Evolutionary conservation across 768 basidiomycete genomes (phyloP).

Genomic region (Lanmaoa rubissima): DNA sequence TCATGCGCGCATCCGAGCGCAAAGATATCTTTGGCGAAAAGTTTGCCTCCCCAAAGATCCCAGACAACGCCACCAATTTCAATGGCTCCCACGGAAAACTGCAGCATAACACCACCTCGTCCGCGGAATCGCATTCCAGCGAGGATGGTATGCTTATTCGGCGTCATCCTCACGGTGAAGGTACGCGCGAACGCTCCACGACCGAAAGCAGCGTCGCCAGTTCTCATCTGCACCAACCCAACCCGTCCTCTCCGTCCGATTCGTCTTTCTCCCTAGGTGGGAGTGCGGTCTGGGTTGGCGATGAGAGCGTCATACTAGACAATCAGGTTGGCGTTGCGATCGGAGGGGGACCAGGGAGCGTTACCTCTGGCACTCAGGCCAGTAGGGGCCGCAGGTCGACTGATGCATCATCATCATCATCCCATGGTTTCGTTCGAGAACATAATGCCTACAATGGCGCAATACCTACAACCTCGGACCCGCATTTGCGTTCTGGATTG

Average conservation of each 20-base stretch:
- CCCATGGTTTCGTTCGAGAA: constrained; percentile 48
- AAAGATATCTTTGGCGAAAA: constrained; percentile 92
- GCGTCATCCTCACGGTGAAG: constrained; percentile 25
- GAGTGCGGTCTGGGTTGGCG: constrained; percentile 82
- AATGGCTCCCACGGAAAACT: constrained; percentile 28
- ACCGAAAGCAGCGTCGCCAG: constrained; percentile 39
- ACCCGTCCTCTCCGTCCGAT: constrained; percentile 61
- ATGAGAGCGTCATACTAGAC: constrained; percentile 60
- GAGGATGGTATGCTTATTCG: constrained; percentile 63
- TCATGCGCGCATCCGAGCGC: constrained; percentile 84
- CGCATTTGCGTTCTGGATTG: constrained; percentile 45
- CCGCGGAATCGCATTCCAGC: constrained; percentile 62
- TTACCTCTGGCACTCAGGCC: constrained; percentile 43
- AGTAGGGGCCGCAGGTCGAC: constrained; percentile 61
- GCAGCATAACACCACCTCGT: constrained; percentile 48
- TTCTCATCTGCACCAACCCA: constrained; percentile 29
- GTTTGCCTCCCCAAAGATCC: constrained; percentile 42
- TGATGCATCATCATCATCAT: constrained; percentile 70
- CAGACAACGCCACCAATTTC: constrained; percentile 6
- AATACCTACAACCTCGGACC: constrained; percentile 45
- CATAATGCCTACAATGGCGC: constrained; percentile 35
- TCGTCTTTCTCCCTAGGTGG: constrained; percentile 76
- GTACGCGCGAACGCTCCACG: constrained; percentile 39
- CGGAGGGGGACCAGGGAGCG: constrained; percentile 48
- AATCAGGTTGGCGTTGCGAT: constrained; percentile 35